These are phyloP conservation scores for Ilex aquifolium DNA, from an alignment of 257 asterid species.

Conservation along the genomic window DNA sequence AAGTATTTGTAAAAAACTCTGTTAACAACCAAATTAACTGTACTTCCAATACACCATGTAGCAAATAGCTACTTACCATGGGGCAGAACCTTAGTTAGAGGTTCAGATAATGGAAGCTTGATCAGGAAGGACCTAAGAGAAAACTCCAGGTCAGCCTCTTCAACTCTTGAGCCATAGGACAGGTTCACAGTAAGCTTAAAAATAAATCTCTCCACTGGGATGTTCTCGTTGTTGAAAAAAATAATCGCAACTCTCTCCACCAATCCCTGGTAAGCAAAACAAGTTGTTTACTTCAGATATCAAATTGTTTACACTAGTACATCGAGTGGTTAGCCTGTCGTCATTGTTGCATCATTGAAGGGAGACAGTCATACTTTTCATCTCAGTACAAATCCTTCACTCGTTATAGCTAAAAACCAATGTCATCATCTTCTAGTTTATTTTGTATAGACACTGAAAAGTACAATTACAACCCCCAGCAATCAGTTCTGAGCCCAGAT, in stretches of 20 bases:
- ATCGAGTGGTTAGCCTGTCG: too few relatives aligned
- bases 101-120: slow-evolving; percentile 70
- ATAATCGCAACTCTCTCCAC: slow-evolving; percentile 87
- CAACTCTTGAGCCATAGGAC: slow-evolving; percentile 55
- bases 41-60: background rate
- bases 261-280: slow-evolving; percentile 43
- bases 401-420: too few relatives aligned
- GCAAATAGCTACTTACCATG: slow-evolving; percentile 33
- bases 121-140: slow-evolving; percentile 78
- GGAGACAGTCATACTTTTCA: too few relatives aligned
- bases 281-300: background rate
- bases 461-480: too few relatives aligned
- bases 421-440: too few relatives aligned
- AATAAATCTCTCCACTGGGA: slow-evolving; percentile 79
- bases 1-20: background rate
- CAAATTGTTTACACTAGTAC: too few relatives aligned
- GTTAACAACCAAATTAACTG: too few relatives aligned
- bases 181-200: slow-evolving; percentile 69
- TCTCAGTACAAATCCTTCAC: too few relatives aligned
- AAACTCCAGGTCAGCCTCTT: slow-evolving; percentile 60
- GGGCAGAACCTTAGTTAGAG: slow-evolving; percentile 62
- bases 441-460: too few relatives aligned
- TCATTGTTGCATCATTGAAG: too few relatives aligned
- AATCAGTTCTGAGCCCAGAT: too few relatives aligned
- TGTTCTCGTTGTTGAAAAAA: slow-evolving; percentile 42